Base-by-base conservation (phyloP, 345 rosid genomes). In the Eucalyptus victrix region DNA sequence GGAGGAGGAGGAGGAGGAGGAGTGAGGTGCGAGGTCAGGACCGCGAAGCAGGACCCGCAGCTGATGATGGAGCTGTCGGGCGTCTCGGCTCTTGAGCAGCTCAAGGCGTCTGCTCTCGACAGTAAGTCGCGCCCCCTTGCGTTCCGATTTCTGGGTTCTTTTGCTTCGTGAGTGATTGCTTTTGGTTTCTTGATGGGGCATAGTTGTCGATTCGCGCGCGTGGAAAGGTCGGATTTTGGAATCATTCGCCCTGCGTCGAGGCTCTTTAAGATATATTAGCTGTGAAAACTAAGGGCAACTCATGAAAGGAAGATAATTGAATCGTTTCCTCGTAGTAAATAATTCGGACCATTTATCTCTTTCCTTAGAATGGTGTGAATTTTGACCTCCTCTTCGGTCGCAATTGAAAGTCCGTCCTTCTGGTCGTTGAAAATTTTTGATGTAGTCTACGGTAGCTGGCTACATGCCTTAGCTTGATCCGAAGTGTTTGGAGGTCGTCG, bases 31-130 rank as follows among this genome's bases (percentile, higher is more conserved):
- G 85, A 62, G 17, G 88, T 85, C 44, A 24, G 17, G 24, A 60
- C 50, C 23, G 86, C 40, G 26, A 58, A 19, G 44, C 45, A 85
- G 72, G 90, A 83, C 7, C 30, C 51, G 17, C 65, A 26, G 72
- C 83, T 49, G 56, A 53, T 47, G 87, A 51, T 83, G 50, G 92
- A 93, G 69, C 93, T 91, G 32, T 91, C 96, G 90, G 90, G 90
- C 88, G 53, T 90, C 91, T 94, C 96, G 13, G 97, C 96, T 83
- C 96, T 96, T 12, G 95, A 95, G 88, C 97, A 91, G 87, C 96
- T 96, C 91, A 96, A 95, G 91, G 91, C 94, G 69, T 92, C 96
- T 89, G 97, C 96, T 47, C 91, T 94, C 88, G 96, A 95, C 88
- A 89, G 96, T 96, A 90, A 67, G 94, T 89, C 69, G 50, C 18